Evolutionary conservation across 306 rosid species (phyloP).

Genomic region (Castanospermum australe): DNA sequence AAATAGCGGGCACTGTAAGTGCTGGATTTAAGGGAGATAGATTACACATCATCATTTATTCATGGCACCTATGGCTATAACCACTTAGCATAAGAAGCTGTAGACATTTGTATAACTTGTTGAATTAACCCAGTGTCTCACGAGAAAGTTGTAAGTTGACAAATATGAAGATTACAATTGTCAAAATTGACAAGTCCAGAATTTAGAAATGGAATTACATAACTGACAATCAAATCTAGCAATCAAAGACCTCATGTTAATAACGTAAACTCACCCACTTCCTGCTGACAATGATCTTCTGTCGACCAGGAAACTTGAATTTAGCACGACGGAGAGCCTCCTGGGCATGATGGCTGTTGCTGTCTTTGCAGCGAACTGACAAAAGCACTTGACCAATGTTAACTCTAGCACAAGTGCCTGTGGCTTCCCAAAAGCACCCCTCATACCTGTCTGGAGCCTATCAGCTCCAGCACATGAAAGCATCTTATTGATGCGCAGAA

Average conservation of each 20-base stretch:
- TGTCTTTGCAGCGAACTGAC: conserved; percentile 69
- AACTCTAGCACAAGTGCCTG: conserved; percentile 76
- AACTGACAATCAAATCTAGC: not conserved
- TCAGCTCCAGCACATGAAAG: conserved; percentile 93
- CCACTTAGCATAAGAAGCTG: not conserved
- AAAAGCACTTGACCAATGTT: conserved; percentile 75
- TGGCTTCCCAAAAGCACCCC: conserved; percentile 89
- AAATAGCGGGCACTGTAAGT: too few species aligned
- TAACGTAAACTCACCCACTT: conserved; percentile 50
- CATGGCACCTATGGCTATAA: not conserved
- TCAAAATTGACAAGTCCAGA: not conserved
- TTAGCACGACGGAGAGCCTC: conserved; percentile 85
- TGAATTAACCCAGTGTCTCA: not conserved
- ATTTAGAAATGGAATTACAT: not conserved
- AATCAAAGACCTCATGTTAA: not conserved
- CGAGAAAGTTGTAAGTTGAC: not conserved
- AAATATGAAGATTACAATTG: not conserved
- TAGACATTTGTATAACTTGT: not conserved
- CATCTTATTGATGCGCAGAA: conserved; percentile 84
- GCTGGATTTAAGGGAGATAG: not conserved
- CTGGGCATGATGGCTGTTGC: conserved; percentile 53
- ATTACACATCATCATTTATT: not conserved
- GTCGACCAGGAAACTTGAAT: conserved; percentile 75
- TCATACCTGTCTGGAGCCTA: conserved; percentile 90
- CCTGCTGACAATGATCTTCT: conserved; percentile 78